Evolutionary conservation across 2,329 filamentous ascomycete genomes (phyloP).

Genomic region (Aspergillus piperis): DNA sequence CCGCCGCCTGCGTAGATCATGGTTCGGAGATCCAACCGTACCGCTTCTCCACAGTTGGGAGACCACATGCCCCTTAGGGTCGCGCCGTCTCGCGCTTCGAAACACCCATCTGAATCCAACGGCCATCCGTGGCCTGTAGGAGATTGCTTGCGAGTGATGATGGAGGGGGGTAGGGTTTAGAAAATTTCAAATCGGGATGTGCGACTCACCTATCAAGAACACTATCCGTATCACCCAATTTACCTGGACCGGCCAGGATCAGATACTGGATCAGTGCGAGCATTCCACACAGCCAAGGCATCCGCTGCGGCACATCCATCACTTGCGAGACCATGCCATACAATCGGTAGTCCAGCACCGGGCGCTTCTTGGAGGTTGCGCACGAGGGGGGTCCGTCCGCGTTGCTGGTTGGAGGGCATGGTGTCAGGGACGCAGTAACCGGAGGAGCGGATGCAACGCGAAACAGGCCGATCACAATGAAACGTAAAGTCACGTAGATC

Average conservation of each 20-base stretch:
- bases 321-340: constrained; percentile 75
- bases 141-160: background rate
- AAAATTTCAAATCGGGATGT: constrained; percentile 17
- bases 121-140: background rate
- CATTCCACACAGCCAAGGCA: constrained; percentile 85
- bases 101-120: constrained; percentile 1
- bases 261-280: constrained; percentile 75
- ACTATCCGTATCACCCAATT: constrained; percentile 72
- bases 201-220: constrained; percentile 84
- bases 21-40: constrained; percentile 34
- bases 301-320: constrained; percentile 72
- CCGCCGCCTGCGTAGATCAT: constrained; percentile 33
- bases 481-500: constrained; percentile 63
- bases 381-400: constrained; percentile 36
- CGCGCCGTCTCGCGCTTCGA: constrained; percentile 8
- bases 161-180: constrained; percentile 11
- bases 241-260: constrained; percentile 71
- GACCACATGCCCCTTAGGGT: constrained; percentile 21
- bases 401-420: constrained; percentile 25
- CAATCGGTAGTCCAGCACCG: constrained; percentile 73
- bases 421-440: constrained; percentile 29
- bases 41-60: constrained; percentile 30
- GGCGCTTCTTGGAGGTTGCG: constrained; percentile 46
- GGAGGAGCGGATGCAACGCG: constrained; percentile 68
- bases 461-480: constrained; percentile 64